Evolutionary conservation across 116 monocot species (phyloP).

Genomic region (Iris pallida): DNA sequence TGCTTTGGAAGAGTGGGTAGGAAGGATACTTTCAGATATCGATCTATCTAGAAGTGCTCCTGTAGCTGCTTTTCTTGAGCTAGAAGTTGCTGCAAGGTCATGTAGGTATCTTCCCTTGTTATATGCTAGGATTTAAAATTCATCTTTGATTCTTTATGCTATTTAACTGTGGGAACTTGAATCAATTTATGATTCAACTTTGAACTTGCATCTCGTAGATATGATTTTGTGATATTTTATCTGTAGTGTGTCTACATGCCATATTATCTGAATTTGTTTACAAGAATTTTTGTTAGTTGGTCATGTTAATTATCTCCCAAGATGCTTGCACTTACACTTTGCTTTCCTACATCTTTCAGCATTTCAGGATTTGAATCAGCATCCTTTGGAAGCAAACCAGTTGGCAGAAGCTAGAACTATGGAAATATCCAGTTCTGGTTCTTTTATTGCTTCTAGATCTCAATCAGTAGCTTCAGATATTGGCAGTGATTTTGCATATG

Average conservation of each 20-base stretch:
- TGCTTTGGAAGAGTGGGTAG: constrained; percentile 92
- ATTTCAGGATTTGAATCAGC: constrained; percentile 40
- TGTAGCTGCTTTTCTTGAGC: constrained; percentile 84
- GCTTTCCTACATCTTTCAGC: not conserved
- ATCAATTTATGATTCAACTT: too few species aligned
- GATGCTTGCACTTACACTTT: too few species aligned
- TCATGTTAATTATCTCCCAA: too few species aligned
- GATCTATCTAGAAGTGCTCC: constrained; percentile 82
- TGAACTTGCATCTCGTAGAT: too few species aligned
- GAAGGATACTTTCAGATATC: constrained; percentile 87
- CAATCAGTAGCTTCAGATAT: constrained; percentile 59
- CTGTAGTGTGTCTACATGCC: too few species aligned
- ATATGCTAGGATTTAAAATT: not conserved
- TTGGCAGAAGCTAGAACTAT: constrained; percentile 14
- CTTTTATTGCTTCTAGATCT: constrained; percentile 38
- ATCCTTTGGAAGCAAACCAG: constrained; percentile 14
- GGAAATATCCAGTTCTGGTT: constrained; percentile 15
- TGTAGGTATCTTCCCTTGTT: constrained; percentile 41
- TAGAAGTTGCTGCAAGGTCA: constrained; percentile 89
- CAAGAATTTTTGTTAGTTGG: too few species aligned
- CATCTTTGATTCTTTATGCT: not conserved
- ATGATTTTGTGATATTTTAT: too few species aligned
- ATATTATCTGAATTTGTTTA: too few species aligned
- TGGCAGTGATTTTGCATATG: constrained; percentile 51
- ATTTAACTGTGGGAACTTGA: too few species aligned